Evolutionary conservation across 768 basidiomycete genomes (phyloP), one percentile per base, ranked within the genome.

Genomic region (Trametes maxima): DNA sequence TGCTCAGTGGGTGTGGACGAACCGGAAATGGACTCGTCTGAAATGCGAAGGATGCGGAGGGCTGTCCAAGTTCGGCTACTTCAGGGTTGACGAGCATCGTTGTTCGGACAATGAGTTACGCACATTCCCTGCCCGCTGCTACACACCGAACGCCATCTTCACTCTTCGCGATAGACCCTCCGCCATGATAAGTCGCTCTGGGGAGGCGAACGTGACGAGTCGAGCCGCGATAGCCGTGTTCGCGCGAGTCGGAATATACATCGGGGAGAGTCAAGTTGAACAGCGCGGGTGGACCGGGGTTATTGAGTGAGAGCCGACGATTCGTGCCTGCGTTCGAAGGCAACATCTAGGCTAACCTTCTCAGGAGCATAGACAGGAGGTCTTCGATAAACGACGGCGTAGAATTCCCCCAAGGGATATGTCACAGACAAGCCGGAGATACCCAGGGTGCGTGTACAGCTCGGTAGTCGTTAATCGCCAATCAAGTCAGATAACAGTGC

Each of bases 71-170:
- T 8, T 7, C 4, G 60, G 24, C 77, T 74, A 6, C 78, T 74
- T 4, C 79, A 76, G 42, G 81, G 77, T 76, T 79, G 55, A 87
- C 62, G 43, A 81, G 79, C 11, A 5, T 5, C 17, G 87, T 64
- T 42, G 13, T 28, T 17, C 21, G 5, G 8, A 14, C 1, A 33
- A 2, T 0, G 4, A 25, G 39, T 5, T 36, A 72, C 82, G 64
- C 61, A 90, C 90, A 90, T 78, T 91, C 90, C 73, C 83, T 85
- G n/a, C 90, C 90, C 0, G 90, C 84, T 12, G 92, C 87, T 1
- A 85, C 89, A 73, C 88, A 90, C 67, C 85, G 75, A 39, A 67
- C 69, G 1, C 85, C 87, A 66, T 92, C 90, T 62, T 86, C 85
- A 63, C 81, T 86, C 67, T 81, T 85, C 22, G 88, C 81, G 45